Evolutionary conservation across 2,329 filamentous ascomycete genomes (phyloP).

Genomic region (Rhynchosporium agropyri): DNA sequence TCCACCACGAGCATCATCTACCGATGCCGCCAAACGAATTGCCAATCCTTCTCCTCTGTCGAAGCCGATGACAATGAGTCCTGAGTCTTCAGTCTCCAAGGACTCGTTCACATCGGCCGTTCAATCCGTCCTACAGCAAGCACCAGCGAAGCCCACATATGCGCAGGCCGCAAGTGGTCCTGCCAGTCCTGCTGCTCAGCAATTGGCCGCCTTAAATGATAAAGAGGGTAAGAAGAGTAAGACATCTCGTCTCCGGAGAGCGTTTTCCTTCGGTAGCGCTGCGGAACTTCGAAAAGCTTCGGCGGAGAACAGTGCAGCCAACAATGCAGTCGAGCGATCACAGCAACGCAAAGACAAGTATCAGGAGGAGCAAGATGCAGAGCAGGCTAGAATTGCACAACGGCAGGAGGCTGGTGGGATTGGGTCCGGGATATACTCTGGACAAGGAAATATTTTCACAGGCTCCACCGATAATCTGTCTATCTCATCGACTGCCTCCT

Average conservation of each 20-base stretch:
- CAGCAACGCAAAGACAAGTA: conserved; percentile 68
- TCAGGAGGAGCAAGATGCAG: conserved; percentile 70
- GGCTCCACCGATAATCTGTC: conserved; percentile 95
- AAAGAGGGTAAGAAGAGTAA: conserved; percentile 83
- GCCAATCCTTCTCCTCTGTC: conserved; percentile 74
- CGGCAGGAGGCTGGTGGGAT: conserved; percentile 91
- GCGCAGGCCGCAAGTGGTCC: conserved; percentile 42
- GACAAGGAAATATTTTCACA: conserved; percentile 79
- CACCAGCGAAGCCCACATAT: conserved; percentile 37
- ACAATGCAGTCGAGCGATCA: conserved; percentile 49
- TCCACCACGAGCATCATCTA: conserved; percentile 63
- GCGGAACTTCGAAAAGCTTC: conserved; percentile 82
- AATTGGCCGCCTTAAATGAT: conserved; percentile 83
- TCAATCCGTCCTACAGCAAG: conserved; percentile 40
- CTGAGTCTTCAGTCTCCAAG: conserved; percentile 51
- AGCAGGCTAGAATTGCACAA: conserved; percentile 88
- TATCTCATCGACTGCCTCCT: conserved; percentile 86
- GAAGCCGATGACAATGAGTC: conserved; percentile 66
- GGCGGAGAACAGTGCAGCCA: conserved; percentile 57
- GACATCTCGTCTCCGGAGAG: conserved; percentile 80
- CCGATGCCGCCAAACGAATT: conserved; percentile 62
- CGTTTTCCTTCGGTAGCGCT: conserved; percentile 95
- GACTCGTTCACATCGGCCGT: conserved; percentile 46
- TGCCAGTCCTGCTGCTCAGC: conserved; percentile 70
- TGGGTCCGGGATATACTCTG: conserved; percentile 90